phyloP scores from a whole-genome alignment of 2,329 filamentous ascomycete genomes.

The Colletotrichum destructivum region DNA sequence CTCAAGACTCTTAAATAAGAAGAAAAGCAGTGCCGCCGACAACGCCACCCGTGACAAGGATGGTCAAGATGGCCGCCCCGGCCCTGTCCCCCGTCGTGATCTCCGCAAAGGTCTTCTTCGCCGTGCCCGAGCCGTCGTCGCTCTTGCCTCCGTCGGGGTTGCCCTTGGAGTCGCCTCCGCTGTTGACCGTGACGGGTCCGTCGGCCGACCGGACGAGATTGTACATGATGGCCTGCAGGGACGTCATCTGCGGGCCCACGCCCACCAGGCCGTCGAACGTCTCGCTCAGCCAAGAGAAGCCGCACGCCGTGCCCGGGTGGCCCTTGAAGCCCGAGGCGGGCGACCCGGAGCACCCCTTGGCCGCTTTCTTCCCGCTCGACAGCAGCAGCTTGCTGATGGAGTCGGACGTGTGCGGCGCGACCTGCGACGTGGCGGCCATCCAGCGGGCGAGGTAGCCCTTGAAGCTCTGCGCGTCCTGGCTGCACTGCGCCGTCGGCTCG shows the following conservation, averaged over 20 bases:
- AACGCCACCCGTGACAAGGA: conserved; percentile 65
- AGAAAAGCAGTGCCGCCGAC: conserved; percentile 47
- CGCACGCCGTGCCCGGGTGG: conserved; percentile 66
- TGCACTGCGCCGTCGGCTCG: conserved; percentile 73
- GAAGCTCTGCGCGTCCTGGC: conserved; percentile 80
- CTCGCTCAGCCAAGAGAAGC: conserved; percentile 72
- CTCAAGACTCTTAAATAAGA: conserved; percentile 5
- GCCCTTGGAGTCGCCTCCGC: conserved; percentile 67
- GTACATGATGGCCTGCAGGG: conserved; percentile 66
- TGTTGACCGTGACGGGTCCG: conserved; percentile 60
- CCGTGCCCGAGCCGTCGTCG: conserved; percentile 8
- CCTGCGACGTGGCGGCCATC: conserved; percentile 72
- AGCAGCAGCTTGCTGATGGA: conserved; percentile 71
- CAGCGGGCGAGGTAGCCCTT: conserved; percentile 79
- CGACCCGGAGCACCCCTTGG: conserved; percentile 72
- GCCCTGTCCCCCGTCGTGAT: conserved; percentile 74
- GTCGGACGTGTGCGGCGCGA: conserved; percentile 71
- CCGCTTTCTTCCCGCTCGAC: conserved; percentile 71
- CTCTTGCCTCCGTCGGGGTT: conserved; percentile 48
- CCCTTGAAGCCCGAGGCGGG: conserved; percentile 68
- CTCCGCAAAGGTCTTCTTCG: conserved; percentile 29
- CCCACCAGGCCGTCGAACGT: conserved; percentile 64
- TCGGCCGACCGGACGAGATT: conserved; percentile 59
- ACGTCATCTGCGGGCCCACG: conserved; percentile 71
- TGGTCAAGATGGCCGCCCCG: conserved; percentile 77